Evolutionary conservation across 495 filamentous ascomycete species (phyloP), one percentile per base, ranked within the genome.

Genomic region (Daldinia vernicosa): DNA sequence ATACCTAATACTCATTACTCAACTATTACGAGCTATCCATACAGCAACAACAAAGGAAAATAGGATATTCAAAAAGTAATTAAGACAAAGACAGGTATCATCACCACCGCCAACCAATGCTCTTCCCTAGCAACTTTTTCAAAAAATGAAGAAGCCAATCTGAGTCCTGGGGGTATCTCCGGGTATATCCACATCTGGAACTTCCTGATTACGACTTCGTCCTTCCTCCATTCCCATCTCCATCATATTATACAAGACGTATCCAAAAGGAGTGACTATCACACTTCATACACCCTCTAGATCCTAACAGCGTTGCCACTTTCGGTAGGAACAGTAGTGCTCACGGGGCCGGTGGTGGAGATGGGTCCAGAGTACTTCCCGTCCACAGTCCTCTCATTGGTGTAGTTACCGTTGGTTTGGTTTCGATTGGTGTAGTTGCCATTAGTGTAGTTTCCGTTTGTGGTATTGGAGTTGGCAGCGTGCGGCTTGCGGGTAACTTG

Each of bases 401-500:
- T 60, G 19, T 60, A 47, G 9, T 32, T 39, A n/a, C 72, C 45
- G 7, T 66, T 61, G 6, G 58, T 68, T 28, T 67, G 24, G 27
- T 60, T 60, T 4, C 64, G 69, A 37, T 69, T 67, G 12, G 61
- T 60, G 35, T 69, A 63, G 12, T 70, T 60, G 6, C 37, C 59
- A 40, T 63, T 60, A 12, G 55, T 63, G 32, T 19, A 30, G 26
- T 56, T 56, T 9, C 71, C 76, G 52, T 73, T 78, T 22, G 67
- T 53, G 26, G 52, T 33, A 47, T 68, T 63, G 26, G 53, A 58
- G 15, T 45, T 67, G 24, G 24, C 45, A 24, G 69, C 63, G 33
- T 84, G 83, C 6, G 79, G 62, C 84, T 97, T 97, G 71, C 92
- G 90, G 35, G 83, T 86, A 39, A 97, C 83, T 51, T 84, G 60